Evolutionary conservation across 257 asterid species (phyloP), one percentile per base, ranked within the genome.

Genomic region (Linaria vulgaris): DNA sequence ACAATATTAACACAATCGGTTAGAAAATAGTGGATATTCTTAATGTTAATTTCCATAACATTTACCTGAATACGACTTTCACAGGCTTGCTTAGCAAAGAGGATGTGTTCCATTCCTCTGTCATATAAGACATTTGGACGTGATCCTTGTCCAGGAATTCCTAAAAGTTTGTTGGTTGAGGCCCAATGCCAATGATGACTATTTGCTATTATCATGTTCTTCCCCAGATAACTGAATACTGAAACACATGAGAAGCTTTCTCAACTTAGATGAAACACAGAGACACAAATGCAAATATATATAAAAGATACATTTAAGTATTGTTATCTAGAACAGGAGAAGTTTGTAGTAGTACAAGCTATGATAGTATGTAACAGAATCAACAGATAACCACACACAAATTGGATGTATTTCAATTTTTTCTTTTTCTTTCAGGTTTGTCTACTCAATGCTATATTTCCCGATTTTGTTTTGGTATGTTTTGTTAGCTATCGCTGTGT

Each of bases 81-180:
- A 22, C 47, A 56, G 62, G 64, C 23, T 1, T 59, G 51, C 8
- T 23, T 77, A 56, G 87, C 85, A 73, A 85, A 74, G 82, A 82
- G 56, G 48, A 70, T 8, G 53, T 82, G 34, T 64, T 50, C 82
- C 19, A 66, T 83, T 46, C 78, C 78, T 63, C 72, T 20, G 43
- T 79, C 86, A 45, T 13, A 71, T 44, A 63, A 57, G 71, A 61
- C 1, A 54, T 79, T 83, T 59, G 84, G 91, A 30, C 86, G 77
- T 2, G 88, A 82, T 51, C 85, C 34, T 2, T 27, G 34, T 30
- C 86, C 84, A 10, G 89, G 86, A 69, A 64, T 59, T 63, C 75
- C 55, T 10, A 85, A 76, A 63, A 39, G 67, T 46, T 62, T 83
- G 69, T 50, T 77, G 76, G 66, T 82, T 47, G 82, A 79, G 57